phyloP scores from a whole-genome alignment of 306 rosid species.

The Clitoria ternatea region DNA sequence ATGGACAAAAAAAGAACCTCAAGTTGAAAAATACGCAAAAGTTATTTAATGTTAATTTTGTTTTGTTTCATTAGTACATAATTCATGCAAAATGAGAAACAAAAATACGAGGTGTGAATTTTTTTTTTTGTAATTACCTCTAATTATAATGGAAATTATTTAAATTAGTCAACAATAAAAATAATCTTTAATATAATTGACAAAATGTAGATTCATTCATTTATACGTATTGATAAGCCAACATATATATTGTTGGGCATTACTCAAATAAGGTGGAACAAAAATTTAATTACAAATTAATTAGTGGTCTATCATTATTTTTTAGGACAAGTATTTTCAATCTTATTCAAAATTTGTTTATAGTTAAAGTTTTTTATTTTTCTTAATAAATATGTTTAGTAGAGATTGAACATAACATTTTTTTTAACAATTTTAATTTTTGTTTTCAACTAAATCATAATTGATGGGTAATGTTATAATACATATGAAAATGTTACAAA shows the following conservation, averaged over 20 bases:
- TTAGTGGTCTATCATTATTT: background rate
- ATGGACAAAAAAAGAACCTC: background rate
- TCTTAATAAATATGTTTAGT: too few species aligned
- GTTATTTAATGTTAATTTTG: background rate
- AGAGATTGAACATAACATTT: too few species aligned
- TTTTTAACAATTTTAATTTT: too few species aligned
- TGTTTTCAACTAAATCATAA: too few species aligned
- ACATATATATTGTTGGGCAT: background rate
- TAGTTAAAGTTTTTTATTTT: too few species aligned
- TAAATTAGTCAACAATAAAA: background rate
- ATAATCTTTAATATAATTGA: background rate
- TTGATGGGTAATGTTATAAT: too few species aligned
- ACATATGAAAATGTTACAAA: too few species aligned
- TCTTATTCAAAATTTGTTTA: too few species aligned
- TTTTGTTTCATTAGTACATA: background rate
- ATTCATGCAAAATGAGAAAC: background rate
- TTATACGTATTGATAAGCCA: background rate
- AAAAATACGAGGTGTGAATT: background rate
- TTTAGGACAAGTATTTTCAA: too few species aligned
- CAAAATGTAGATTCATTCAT: background rate
- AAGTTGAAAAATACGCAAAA: background rate
- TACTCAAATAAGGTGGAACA: slow-evolving; percentile 19
- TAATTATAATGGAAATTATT: background rate
- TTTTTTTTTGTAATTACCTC: background rate
- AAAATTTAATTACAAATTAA: background rate